Evolutionary conservation across 1,284 basidiomycete species (phyloP), one percentile per base, ranked within the genome.

Genomic region (Rhodotorula sp.): DNA sequence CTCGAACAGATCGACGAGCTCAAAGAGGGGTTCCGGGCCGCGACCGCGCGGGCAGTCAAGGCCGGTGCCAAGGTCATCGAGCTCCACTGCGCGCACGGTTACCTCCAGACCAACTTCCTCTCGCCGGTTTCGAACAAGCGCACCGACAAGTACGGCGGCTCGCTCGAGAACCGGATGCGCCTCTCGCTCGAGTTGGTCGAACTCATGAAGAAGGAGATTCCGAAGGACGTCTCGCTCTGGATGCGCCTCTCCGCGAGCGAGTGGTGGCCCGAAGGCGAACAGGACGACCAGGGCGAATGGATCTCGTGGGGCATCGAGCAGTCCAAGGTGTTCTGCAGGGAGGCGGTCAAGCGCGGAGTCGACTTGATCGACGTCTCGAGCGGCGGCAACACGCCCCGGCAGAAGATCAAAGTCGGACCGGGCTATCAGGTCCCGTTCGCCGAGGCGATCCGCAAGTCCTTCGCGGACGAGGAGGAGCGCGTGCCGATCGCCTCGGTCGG

Each of bases 221-320:
- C 83, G 12, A 81, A 74, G 21, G 77, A 86, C 67, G 87, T 87
- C 71, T 90, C 90, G 3, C 83, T 94, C 10, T 90, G 92, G 80
- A 86, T 89, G 64, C 85, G 90, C 64, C 84, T 93, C 69, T 88
- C 87, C 74, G 90, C 89, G 15, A 85, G 85, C 5, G 90, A 93
- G 75, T 92, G 89, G 89, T 87, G 87, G n/a, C 87, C 88, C 69
- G 86, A 87, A 0, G 86, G 87, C 3, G 89, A 90, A 78, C 84
- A 85, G 75, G 83, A 83, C 66, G 89, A 89, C 77, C 84, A 85
- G 74, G 87, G 86, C 26, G 80, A 82, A 64, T 90, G 86, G 86
- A 84, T 82, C 68, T 84, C 86, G 64, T 92, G 90, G 89, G 91
- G 90, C 19, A 83, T 91, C 63, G 88, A 91, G 80, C 90, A 93